phyloP scores from a whole-genome alignment of 2,329 filamentous ascomycete species.

The Thielaviopsis euricoi region DNA sequence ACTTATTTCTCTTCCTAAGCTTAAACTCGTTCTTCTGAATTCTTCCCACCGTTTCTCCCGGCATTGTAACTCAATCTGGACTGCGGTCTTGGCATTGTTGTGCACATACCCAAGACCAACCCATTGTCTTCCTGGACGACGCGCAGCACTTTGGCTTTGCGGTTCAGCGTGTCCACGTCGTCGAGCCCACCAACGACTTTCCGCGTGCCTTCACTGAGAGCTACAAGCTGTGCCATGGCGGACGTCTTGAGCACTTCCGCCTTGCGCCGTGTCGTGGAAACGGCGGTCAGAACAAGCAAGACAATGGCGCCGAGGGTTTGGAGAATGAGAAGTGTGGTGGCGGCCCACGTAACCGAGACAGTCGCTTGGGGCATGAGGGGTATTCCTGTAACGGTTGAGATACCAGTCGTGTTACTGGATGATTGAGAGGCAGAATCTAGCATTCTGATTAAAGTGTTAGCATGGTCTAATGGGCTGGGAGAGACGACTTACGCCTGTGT shows the following conservation, averaged over 20 bases:
- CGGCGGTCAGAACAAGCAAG: slow-evolving; percentile 16
- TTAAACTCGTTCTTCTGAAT: background rate
- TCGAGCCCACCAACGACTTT: slow-evolving; percentile 12
- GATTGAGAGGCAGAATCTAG: background rate
- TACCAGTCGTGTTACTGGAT: background rate
- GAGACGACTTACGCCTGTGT: slow-evolving; percentile 15
- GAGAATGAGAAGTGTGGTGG: slow-evolving; percentile 15
- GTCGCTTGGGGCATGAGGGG: slow-evolving; percentile 12
- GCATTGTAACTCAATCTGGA: background rate
- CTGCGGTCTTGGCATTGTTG: background rate
- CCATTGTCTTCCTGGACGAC: slow-evolving; percentile 6
- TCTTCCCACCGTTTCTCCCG: background rate
- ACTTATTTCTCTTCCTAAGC: no score
- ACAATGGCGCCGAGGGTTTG: slow-evolving; percentile 13
- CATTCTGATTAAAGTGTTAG: slow-evolving; percentile 3
- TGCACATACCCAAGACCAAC: background rate
- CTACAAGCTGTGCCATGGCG: slow-evolving; percentile 15
- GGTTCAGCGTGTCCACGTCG: slow-evolving; percentile 2
- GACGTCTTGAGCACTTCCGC: slow-evolving; percentile 17
- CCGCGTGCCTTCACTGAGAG: slow-evolving; percentile 13
- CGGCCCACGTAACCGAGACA: slow-evolving; percentile 16
- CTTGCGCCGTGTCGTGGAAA: slow-evolving; percentile 15
- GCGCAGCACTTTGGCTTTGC: slow-evolving; percentile 12
- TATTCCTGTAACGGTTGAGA: slow-evolving; percentile 12
- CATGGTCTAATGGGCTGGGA: background rate